Conservation (phyloP, 2,329 filamentous ascomycete genomes). For the Aspergillus tamarii region DNA sequence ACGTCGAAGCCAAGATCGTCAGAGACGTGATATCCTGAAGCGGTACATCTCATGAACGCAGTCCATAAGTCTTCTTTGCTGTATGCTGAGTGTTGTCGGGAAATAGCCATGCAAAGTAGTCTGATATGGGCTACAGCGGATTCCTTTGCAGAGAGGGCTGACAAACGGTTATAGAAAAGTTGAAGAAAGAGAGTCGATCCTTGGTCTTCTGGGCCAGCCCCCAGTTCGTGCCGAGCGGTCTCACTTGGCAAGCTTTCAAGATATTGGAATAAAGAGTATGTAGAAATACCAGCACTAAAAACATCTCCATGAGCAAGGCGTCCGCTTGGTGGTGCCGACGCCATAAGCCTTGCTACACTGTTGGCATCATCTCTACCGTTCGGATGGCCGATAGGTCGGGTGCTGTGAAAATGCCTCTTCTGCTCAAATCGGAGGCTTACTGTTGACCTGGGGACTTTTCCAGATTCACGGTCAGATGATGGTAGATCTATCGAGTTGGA, state of each 20-base stretch:
- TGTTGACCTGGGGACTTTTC: slow-evolving; percentile 20
- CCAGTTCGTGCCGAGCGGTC: slow-evolving; percentile 39
- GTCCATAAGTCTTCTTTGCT: slow-evolving; percentile 35
- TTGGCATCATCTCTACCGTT: neutral
- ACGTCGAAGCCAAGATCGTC: slow-evolving; percentile 38
- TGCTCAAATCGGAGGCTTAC: slow-evolving; percentile 28
- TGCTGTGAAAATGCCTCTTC: slow-evolving; percentile 32
- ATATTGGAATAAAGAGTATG: slow-evolving; percentile 28
- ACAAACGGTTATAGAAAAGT: slow-evolving; percentile 41
- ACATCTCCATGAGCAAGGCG: neutral
- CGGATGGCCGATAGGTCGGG: slow-evolving; percentile 6
- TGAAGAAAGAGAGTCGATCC: slow-evolving; percentile 48
- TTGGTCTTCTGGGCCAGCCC: slow-evolving; percentile 39
- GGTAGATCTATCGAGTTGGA: slow-evolving; percentile 22
- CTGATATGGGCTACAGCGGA: slow-evolving; percentile 39
- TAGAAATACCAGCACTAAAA: slow-evolving; percentile 5
- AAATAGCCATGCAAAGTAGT: slow-evolving; percentile 42
- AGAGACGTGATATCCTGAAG: slow-evolving; percentile 39
- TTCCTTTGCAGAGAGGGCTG: slow-evolving; percentile 30
- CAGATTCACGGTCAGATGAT: slow-evolving; percentile 26
- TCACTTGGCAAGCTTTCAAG: slow-evolving; percentile 36
- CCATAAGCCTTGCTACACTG: neutral
- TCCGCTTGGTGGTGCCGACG: neutral
- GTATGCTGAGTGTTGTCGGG: slow-evolving; percentile 44
- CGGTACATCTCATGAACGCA: slow-evolving; percentile 39